Conservation (phyloP, 2,329 filamentous ascomycete genomes). For the Aspergillus niger region DNA sequence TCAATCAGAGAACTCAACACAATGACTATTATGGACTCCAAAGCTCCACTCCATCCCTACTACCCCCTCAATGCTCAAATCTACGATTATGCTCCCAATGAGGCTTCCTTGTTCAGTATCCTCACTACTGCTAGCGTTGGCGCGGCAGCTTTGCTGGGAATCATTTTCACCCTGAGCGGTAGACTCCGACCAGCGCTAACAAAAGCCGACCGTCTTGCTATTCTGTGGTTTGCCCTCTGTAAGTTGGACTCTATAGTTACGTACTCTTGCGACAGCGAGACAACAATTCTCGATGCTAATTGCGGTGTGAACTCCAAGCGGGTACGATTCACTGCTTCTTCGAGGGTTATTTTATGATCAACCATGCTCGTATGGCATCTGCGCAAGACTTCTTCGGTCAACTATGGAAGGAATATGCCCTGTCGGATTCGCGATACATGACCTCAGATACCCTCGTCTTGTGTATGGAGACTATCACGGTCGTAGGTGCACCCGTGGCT, state of each 20-base stretch:
- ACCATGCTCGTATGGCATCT: constrained; percentile 66
- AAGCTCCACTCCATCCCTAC: constrained; percentile 61
- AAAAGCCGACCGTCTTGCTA: constrained; percentile 57
- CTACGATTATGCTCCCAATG: constrained; percentile 66
- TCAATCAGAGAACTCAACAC: not conserved
- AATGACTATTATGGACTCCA: constrained; percentile 9
- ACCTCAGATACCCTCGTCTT: constrained; percentile 80
- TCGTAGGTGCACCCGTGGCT: constrained; percentile 53
- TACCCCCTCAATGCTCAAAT: constrained; percentile 68
- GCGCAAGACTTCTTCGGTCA: constrained; percentile 76
- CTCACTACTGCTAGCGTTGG: constrained; percentile 61
- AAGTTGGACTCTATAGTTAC: constrained; percentile 25
- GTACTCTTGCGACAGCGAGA: not conserved
- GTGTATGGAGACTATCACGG: constrained; percentile 83
- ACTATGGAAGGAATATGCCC: constrained; percentile 89
- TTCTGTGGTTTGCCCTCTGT: constrained; percentile 77
- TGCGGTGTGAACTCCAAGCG: constrained; percentile 30
- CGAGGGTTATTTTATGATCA: constrained; percentile 78
- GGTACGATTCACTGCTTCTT: constrained; percentile 72
- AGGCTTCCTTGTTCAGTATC: constrained; percentile 60
- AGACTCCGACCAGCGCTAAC: constrained; percentile 56
- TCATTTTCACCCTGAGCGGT: constrained; percentile 58
- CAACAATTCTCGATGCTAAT: not conserved
- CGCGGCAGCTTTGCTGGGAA: constrained; percentile 59
- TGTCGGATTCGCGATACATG: constrained; percentile 85